Percentiles rank a stretch among this genome's conserved stretches.
phyloP scores from a whole-genome alignment of 768 basidiomycete species.

The Ramaria sp. region DNA sequence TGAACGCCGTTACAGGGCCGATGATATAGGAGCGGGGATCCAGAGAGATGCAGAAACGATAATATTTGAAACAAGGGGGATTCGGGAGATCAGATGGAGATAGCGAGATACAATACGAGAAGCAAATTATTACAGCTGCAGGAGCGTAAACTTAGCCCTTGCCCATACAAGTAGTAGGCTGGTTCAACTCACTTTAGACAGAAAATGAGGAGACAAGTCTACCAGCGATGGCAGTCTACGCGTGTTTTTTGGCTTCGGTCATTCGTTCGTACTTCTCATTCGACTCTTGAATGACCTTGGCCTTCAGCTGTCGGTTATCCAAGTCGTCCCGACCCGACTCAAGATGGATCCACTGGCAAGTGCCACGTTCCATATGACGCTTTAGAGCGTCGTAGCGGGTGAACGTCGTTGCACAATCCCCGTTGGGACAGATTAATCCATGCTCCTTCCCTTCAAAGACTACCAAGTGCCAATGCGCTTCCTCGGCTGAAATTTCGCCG shows the following conservation, averaged over 20 bases:
- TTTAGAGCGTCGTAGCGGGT: conserved; percentile 3
- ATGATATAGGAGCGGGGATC: neutral
- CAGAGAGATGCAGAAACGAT: neutral
- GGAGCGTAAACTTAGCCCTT: neutral
- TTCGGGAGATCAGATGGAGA: neutral
- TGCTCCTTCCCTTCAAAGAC: neutral
- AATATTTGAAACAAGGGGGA: neutral
- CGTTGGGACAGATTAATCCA: conserved; percentile 1
- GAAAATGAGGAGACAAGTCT: neutral
- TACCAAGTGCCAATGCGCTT: neutral
- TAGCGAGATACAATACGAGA: neutral
- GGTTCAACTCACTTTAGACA: neutral
- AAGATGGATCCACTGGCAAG: neutral
- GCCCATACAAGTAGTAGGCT: neutral
- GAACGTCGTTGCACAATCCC: conserved; percentile 2
- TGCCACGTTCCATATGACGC: conserved; percentile 6
- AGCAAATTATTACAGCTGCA: neutral
- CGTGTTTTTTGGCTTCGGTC: neutral
- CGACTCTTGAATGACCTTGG: neutral
- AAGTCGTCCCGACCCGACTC: neutral
- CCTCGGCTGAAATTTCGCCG: neutral
- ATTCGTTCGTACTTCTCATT: neutral
- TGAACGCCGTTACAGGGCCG: neutral
- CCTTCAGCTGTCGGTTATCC: neutral
- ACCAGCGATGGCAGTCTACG: neutral